Evolutionary conservation across 352 stramenopile genomes (phyloP), one percentile per base, ranked within the genome.

Genomic region (Phytophthora citricola): DNA sequence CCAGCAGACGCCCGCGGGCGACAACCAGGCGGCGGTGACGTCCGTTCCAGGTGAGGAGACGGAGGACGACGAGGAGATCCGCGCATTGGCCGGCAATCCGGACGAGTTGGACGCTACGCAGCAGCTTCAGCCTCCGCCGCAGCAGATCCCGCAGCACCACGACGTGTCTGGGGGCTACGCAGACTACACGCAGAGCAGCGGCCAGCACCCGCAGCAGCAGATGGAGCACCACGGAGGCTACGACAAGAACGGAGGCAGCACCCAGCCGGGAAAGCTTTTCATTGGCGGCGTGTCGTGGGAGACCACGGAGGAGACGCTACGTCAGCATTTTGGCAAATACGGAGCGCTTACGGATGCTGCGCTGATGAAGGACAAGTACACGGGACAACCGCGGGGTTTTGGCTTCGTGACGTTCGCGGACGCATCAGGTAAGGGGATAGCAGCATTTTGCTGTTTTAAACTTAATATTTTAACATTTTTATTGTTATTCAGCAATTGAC

Each of bases 371-470:
- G 91, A 98, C 83, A 96, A 96, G 72, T 96, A 94, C 78, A 97
- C 92, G 34, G 92, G 91, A 31, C 86, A 97, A 67, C 90, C 92
- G 34, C 79, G 93, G 32, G 93, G 93, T 44, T 98, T 98, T 59
- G 93, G 92, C 50, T 98, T 98, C 62, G 92, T 98, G 38, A 97
- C 91, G 63, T 98, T 97, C 60, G 89, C 85, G n/a, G 91, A 97
- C 64, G 63, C 83, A 12, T 73, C 84, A 91, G 87, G 89, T 96
- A 89, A 51, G 24, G 15, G 14, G 12, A 36, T 38, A 48, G 24
- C 22, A 15, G n/a, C 14, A 39, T 22, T 60, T 36, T 57, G 2
- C 20, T 22, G 22, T 49, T n/a, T 22, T 22, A 12, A 5, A 20
- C 39, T 20, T 56, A 26, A 52, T 7, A 7, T 47, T 29, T 24